A percentile compares a stretch with the other conserved stretches of the same genome.
These are phyloP conservation scores for Starmerella asiatica DNA, from an alignment of 805 yeast species.

Conservation along the genomic window DNA sequence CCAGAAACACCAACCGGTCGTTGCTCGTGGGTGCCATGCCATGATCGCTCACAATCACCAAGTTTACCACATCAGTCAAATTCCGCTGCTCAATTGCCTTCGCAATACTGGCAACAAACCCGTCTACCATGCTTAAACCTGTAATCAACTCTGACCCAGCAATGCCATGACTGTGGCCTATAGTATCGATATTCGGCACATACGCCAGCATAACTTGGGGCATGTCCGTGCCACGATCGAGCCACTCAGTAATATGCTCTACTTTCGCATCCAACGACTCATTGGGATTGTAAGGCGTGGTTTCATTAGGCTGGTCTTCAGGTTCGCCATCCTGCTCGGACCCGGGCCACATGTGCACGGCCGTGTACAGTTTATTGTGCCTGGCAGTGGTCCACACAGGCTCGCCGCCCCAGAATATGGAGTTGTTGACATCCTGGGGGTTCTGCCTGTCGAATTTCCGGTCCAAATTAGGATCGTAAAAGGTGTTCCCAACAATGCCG, in stretches of 20 bases:
- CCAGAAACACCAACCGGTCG: constrained; percentile 54
- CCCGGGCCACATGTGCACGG: constrained; percentile 97
- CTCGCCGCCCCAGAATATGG: constrained; percentile 81
- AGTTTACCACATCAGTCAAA: constrained; percentile 51
- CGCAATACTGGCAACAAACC: constrained; percentile 39
- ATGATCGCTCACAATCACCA: constrained; percentile 75
- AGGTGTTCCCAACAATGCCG: constrained; percentile 76
- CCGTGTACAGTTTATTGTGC: constrained; percentile 45
- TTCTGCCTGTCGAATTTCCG: constrained; percentile 53
- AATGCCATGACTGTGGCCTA: constrained; percentile 64
- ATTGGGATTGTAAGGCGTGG: constrained; percentile 51
- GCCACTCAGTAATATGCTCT: constrained; percentile 48
- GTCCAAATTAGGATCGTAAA: constrained; percentile 46
- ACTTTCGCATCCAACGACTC: constrained; percentile 48
- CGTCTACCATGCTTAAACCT: constrained; percentile 53
- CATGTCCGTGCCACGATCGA: constrained; percentile 40
- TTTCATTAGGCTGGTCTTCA: constrained; percentile 38
- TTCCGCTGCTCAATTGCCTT: constrained; percentile 41
- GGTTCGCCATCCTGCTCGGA: constrained; percentile 51
- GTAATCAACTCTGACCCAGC: constrained; percentile 42
- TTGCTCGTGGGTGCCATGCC: constrained; percentile 85
- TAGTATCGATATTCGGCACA: constrained; percentile 69
- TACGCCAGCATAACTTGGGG: constrained; percentile 70
- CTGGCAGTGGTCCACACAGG: constrained; percentile 75
- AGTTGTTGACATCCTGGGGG: constrained; percentile 37